Evolutionary conservation across 192 early-diverging fungal genomes (phyloP).

Genomic region (Entrophospora sp.): DNA sequence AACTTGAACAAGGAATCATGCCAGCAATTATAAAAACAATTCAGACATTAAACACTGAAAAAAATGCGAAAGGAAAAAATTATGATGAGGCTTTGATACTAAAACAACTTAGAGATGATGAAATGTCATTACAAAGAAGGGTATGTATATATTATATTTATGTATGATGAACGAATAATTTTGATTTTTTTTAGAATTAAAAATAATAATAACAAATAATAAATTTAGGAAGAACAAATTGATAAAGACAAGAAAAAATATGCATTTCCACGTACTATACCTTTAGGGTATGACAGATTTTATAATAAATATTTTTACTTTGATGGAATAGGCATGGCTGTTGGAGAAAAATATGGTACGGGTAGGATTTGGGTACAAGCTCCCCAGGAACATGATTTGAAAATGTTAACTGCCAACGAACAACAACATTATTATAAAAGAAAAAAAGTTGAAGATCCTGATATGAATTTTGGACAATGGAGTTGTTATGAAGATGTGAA

Average conservation of each 20-base stretch:
- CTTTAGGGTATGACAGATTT: conserved; percentile 79
- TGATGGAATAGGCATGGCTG: conserved; percentile 62
- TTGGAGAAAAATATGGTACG: conserved; percentile 33
- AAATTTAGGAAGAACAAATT: conserved; percentile 50
- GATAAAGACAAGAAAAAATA: conserved; percentile 61
- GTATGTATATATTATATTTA: not conserved
- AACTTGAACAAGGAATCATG: conserved; percentile 6
- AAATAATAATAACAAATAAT: too few relatives aligned
- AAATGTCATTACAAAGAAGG: conserved; percentile 39
- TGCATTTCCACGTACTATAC: conserved; percentile 56
- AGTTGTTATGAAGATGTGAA: conserved; percentile 34
- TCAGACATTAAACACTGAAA: not conserved
- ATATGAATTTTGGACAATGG: conserved; percentile 21
- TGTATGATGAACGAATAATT: not conserved
- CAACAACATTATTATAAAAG: conserved; percentile 23
- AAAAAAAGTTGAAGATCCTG: conserved; percentile 18
- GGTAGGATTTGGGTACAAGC: conserved; percentile 54
- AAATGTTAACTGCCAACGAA: conserved; percentile 36
- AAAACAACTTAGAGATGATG: conserved; percentile 46
- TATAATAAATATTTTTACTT: conserved; percentile 87
- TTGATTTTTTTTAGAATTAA: not conserved
- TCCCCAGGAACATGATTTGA: conserved; percentile 41
- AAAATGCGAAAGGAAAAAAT: too few relatives aligned
- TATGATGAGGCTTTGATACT: conserved; percentile 28
- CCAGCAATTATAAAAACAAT: not conserved